Evolutionary conservation across 345 rosid genomes (phyloP).

Genomic region (Hevea brasiliensis): DNA sequence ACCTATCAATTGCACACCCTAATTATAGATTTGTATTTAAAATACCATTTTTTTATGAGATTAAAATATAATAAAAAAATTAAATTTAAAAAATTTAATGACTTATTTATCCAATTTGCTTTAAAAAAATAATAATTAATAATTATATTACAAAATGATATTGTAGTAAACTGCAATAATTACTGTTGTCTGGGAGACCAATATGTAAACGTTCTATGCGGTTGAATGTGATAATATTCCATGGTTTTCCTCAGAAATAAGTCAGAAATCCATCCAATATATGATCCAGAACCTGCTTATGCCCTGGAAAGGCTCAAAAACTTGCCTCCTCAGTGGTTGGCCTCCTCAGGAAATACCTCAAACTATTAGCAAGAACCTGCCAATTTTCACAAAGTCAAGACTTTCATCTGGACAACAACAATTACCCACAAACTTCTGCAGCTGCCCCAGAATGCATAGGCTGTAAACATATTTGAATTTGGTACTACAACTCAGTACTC

Average conservation of each 20-base stretch:
- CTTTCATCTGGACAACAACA: not conserved
- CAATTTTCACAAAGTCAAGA: conserved; percentile 13
- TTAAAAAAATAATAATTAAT: too few relatives aligned
- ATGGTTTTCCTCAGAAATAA: not conserved
- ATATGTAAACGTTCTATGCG: not conserved
- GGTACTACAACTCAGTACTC: too few relatives aligned
- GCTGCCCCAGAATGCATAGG: too few relatives aligned
- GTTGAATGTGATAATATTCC: too few relatives aligned
- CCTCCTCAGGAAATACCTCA: conserved; percentile 77
- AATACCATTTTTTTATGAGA: too few relatives aligned
- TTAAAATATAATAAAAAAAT: too few relatives aligned
- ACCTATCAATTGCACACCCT: too few relatives aligned
- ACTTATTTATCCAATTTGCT: too few relatives aligned
- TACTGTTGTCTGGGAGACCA: not conserved
- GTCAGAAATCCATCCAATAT: not conserved
- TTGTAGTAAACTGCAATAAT: not conserved
- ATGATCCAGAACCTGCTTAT: conserved; percentile 2
- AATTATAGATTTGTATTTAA: too few relatives aligned
- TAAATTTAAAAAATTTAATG: too few relatives aligned
- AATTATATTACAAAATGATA: not conserved
- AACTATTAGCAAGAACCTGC: conserved; percentile 75
- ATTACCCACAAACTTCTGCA: not conserved
- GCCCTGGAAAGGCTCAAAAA: conserved; percentile 44
- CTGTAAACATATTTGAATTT: too few relatives aligned
- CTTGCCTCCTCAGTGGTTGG: conserved; percentile 75